These are phyloP conservation scores for Solanum okadae DNA, from an alignment of 257 asterid genomes.

Conservation along the genomic window DNA sequence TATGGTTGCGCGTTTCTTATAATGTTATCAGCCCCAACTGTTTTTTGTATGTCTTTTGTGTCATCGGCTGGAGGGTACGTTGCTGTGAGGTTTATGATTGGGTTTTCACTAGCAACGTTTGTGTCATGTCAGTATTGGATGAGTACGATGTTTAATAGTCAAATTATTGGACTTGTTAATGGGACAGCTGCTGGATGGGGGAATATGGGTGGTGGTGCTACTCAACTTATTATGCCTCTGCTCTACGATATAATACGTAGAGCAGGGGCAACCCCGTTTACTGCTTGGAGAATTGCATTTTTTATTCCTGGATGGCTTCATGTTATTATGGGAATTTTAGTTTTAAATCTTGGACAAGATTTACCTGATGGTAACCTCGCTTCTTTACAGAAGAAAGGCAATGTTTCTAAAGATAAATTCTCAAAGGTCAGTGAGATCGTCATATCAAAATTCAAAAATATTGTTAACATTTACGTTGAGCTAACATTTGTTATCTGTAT, in stretches of 20 bases:
- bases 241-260: conserved; percentile 10
- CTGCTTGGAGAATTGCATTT: conserved; percentile 21
- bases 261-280: conserved; percentile 7
- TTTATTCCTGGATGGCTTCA: conserved; percentile 15
- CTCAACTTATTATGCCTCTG: conserved; percentile 18
- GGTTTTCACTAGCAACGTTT: conserved; percentile 19
- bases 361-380: conserved; percentile 22
- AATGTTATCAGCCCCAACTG: conserved; percentile 16
- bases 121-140: conserved; percentile 21
- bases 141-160: conserved; percentile 7
- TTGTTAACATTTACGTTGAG: not conserved
- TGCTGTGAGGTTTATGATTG: conserved; percentile 24
- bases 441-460: not conserved
- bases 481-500: not conserved
- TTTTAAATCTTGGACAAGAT: conserved; percentile 13
- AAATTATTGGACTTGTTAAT: conserved; percentile 13
- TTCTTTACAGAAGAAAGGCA: conserved; percentile 13
- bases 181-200: conserved; percentile 28
- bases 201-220: conserved; percentile 20
- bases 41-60: conserved; percentile 30
- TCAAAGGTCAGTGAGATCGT: not conserved
- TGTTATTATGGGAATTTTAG: conserved; percentile 16
- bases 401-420: conserved; percentile 10
- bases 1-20: conserved; percentile 25
- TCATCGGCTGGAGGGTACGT: conserved; percentile 14